These are phyloP conservation scores for Yamadazyma mexicana DNA, from an alignment of 1,139 yeast species.

Conservation along the genomic window DNA sequence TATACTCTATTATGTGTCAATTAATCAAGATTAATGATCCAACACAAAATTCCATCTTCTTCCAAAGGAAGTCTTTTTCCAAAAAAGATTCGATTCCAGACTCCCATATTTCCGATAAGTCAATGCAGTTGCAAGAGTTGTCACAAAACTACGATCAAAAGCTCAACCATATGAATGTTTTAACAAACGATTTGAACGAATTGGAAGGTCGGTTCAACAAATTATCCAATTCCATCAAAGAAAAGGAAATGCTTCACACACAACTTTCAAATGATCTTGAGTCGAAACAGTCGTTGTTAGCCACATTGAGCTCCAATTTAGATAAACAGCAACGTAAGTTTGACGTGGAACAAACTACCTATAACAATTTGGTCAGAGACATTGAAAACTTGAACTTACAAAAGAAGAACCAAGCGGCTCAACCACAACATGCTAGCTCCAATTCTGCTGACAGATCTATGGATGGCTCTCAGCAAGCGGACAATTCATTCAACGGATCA, in stretches of 20 bases:
- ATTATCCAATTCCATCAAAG: slow-evolving; percentile 21
- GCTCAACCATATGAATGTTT: slow-evolving; percentile 16
- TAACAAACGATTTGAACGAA: slow-evolving; percentile 22
- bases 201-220: slow-evolving; percentile 21
- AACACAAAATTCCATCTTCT: slow-evolving; percentile 31
- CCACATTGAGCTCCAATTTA: slow-evolving; percentile 16
- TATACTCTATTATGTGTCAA: slow-evolving; percentile 79
- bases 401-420: slow-evolving; percentile 13
- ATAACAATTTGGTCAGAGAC: slow-evolving; percentile 23
- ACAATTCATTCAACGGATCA: slow-evolving; percentile 1
- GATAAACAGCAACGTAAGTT: slow-evolving; percentile 17
- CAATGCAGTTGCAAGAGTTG: slow-evolving; percentile 9
- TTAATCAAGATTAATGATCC: slow-evolving; percentile 49
- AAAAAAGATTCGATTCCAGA: slow-evolving; percentile 4
- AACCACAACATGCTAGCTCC: background rate
- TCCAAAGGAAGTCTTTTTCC: slow-evolving; percentile 23
- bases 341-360: slow-evolving; percentile 11
- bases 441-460: background rate
- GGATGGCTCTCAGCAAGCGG: background rate
- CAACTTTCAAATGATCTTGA: slow-evolving; percentile 22
- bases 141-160: slow-evolving; percentile 12
- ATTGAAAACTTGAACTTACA: slow-evolving; percentile 25
- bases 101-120: slow-evolving; percentile 3
- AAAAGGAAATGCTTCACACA: slow-evolving; percentile 22
- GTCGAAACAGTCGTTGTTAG: slow-evolving; percentile 16